Conservation (phyloP, 306 rosid species). For the Lathyrus oleraceus region DNA sequence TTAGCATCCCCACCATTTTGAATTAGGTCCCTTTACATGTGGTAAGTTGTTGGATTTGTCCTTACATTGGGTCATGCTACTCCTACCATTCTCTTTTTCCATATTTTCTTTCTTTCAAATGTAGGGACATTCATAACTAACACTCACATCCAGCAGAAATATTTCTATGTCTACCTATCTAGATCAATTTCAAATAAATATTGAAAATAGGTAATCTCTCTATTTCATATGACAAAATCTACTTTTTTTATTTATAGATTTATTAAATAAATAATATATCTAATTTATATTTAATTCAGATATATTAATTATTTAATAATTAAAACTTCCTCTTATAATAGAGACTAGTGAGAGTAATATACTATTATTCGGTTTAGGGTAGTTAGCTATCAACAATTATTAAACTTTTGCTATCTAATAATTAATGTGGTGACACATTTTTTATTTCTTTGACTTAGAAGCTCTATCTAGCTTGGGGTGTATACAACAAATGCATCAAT, state of each 20-base stretch:
- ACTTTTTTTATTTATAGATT: too few species aligned
- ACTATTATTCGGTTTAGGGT: background rate
- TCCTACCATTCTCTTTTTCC: conserved; percentile 11
- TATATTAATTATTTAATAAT: too few species aligned
- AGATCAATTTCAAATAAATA: background rate
- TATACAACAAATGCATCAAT: background rate
- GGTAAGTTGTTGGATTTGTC: conserved; percentile 16
- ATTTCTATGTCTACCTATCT: background rate
- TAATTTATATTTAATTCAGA: too few species aligned
- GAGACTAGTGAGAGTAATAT: background rate
- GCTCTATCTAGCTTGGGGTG: background rate
- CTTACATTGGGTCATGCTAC: background rate
- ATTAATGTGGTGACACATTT: background rate
- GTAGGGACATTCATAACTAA: background rate
- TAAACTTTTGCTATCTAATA: conserved; percentile 9
- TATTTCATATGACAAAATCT: too few species aligned
- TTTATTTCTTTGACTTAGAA: background rate
- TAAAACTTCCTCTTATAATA: too few species aligned
- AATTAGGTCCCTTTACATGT: conserved; percentile 21
- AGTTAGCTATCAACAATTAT: background rate
- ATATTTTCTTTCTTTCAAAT: background rate
- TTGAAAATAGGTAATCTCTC: background rate
- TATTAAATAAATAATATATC: too few species aligned
- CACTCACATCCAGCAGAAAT: background rate
- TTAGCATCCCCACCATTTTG: background rate